Evolutionary conservation across 768 basidiomycete species (phyloP).

Genomic region (Pleurotus platypus): DNA sequence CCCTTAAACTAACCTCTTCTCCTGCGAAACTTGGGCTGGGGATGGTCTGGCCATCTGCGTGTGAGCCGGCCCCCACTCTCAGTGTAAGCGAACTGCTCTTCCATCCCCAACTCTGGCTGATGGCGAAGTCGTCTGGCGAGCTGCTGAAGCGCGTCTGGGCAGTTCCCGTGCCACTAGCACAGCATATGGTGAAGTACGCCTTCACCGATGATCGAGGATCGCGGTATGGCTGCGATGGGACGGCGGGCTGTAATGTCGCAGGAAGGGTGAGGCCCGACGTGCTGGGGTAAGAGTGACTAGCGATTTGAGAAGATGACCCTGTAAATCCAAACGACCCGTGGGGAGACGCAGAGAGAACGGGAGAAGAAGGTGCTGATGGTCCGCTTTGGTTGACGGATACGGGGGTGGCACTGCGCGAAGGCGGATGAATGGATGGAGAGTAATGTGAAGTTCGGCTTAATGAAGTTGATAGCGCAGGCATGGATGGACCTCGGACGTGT

Average conservation of each 20-base stretch:
- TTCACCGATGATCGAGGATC: slow-evolving; percentile 69
- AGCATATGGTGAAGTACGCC: slow-evolving; percentile 83
- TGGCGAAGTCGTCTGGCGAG: slow-evolving; percentile 79
- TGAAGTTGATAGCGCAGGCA: slow-evolving; percentile 26
- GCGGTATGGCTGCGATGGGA: slow-evolving; percentile 68
- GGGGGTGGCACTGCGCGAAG: slow-evolving; percentile 42
- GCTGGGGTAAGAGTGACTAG: background rate
- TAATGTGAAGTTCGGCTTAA: slow-evolving; percentile 32
- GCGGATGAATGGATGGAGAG: slow-evolving; percentile 44
- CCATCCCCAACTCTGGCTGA: slow-evolving; percentile 95
- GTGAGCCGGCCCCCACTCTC: slow-evolving; percentile 47
- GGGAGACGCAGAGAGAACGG: slow-evolving; percentile 14
- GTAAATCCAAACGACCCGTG: slow-evolving; percentile 15
- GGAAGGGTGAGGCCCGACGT: slow-evolving; percentile 22
- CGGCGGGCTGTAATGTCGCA: slow-evolving; percentile 37
- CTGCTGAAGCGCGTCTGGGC: slow-evolving; percentile 82
- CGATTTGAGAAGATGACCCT: slow-evolving; percentile 7
- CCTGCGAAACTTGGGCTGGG: slow-evolving; percentile 23
- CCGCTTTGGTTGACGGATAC: slow-evolving; percentile 13
- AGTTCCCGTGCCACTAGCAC: slow-evolving; percentile 77
- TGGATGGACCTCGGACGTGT: slow-evolving; percentile 28
- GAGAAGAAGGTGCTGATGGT: slow-evolving; percentile 18
- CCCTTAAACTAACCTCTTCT: slow-evolving; percentile 62
- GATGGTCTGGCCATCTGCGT: slow-evolving; percentile 25
- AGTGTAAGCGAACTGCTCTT: slow-evolving; percentile 54